A percentile compares a stretch with the other conserved stretches of the same genome.
phyloP scores from a whole-genome alignment of 2,329 filamentous ascomycete species.

The Talaromyces sp. region DNA sequence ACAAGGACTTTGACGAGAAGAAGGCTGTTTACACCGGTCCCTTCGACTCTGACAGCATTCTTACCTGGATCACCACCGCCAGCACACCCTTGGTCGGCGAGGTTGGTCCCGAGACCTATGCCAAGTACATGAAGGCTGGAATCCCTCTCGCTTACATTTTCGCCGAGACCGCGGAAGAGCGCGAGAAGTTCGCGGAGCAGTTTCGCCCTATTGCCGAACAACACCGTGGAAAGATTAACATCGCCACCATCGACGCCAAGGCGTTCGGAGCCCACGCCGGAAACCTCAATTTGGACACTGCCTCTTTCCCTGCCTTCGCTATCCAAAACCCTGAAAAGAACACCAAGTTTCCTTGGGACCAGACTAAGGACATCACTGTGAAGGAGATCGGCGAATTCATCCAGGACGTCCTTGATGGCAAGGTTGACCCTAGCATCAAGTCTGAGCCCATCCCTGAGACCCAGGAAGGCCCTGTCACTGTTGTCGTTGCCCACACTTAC shows the following conservation, averaged over 20 bases:
- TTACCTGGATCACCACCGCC: conserved; percentile 76
- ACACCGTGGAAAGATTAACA: conserved; percentile 93
- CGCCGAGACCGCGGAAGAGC: conserved; percentile 86
- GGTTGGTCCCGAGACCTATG: conserved; percentile 95
- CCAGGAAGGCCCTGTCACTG: conserved; percentile 81
- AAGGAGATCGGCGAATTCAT: conserved; percentile 78
- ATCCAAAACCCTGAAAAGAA: conserved; percentile 96
- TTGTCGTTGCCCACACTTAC: conserved; percentile 93
- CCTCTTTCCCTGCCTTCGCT: conserved; percentile 95
- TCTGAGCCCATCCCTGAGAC: conserved; percentile 93
- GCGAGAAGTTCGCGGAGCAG: conserved; percentile 68
- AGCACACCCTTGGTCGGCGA: conserved; percentile 90
- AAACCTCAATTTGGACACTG: conserved; percentile 94
- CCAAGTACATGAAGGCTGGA: conserved; percentile 85
- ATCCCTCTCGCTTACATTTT: conserved; percentile 97
- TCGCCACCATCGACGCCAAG: conserved; percentile 95
- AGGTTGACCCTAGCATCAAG: conserved; percentile 95
- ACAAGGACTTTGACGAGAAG: conserved; percentile 97
- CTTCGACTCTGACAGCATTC: conserved; percentile 77
- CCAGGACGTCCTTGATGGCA: conserved; percentile 77
- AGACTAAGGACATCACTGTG: conserved; percentile 72
- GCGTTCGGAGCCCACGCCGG: conserved; percentile 88
- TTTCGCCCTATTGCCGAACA: conserved; percentile 86
- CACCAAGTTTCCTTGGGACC: conserved; percentile 93
- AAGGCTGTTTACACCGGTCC: conserved; percentile 79